Percentiles rank a stretch among this genome's conserved stretches.
Conservation (phyloP, 192 early-diverging fungal species). For the Coemansia sp. region DNA sequence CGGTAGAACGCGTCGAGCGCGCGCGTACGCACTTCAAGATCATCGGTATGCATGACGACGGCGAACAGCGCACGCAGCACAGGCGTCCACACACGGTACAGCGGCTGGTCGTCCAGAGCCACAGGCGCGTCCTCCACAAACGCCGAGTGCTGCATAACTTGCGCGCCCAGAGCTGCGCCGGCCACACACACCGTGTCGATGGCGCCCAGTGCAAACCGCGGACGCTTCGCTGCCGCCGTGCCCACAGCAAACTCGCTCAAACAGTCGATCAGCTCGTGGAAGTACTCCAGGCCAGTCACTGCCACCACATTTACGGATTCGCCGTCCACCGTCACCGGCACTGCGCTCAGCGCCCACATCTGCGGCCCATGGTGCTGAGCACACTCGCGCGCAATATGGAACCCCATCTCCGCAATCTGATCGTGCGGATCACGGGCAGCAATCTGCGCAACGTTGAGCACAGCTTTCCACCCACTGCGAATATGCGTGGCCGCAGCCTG, state of each 20-base stretch:
- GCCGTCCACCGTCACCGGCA: not conserved
- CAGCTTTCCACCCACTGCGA: constrained; percentile 78
- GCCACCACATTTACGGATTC: constrained; percentile 5
- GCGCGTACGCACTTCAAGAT: constrained; percentile 87
- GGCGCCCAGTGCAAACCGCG: constrained; percentile 43
- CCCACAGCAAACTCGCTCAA: constrained; percentile 46
- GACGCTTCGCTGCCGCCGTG: constrained; percentile 19
- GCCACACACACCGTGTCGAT: constrained; percentile 44
- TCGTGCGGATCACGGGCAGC: constrained; percentile 69
- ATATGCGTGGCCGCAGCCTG: constrained; percentile 73
- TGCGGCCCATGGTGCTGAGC: constrained; percentile 37
- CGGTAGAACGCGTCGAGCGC: constrained; percentile 84
- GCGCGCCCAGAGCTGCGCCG: constrained; percentile 23
- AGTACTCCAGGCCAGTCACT: constrained; percentile 46
- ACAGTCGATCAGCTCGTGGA: constrained; percentile 50
- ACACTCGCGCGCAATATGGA: constrained; percentile 56
- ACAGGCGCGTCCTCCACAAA: constrained; percentile 6
- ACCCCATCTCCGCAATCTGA: constrained; percentile 72
- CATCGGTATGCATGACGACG: constrained; percentile 85
- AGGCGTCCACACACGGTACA: constrained; percentile 81
- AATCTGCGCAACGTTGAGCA: constrained; percentile 63
- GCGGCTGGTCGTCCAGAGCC: constrained; percentile 59
- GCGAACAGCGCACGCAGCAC: constrained; percentile 85
- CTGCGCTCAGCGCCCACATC: constrained; percentile 33
- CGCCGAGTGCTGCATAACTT: constrained; percentile 23